These are phyloP conservation scores for Circinella umbellata DNA, from an alignment of 371 early-diverging fungal genomes.

Conservation along the genomic window DNA sequence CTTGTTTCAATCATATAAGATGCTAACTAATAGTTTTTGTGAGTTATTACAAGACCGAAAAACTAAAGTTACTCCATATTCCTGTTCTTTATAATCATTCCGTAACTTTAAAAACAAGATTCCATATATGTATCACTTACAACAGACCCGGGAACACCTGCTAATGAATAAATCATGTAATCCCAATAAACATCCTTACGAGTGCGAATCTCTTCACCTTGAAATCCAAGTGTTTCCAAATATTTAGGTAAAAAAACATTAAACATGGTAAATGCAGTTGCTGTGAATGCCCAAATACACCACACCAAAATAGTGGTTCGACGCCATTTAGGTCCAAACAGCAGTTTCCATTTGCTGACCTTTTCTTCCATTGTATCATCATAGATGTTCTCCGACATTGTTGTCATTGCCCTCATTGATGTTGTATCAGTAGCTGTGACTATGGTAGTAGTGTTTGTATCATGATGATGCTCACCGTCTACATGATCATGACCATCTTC, in stretches of 20 bases:
- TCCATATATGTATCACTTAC: conserved; percentile 33
- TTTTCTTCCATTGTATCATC: not conserved
- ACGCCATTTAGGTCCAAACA: conserved; percentile 58
- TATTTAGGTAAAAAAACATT: conserved; percentile 84
- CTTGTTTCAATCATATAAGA: conserved; percentile 76
- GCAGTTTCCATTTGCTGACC: conserved; percentile 7
- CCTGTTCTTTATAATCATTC: no score
- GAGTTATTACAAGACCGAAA: no score
- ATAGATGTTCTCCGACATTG: not conserved
- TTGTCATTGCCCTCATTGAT: no score
- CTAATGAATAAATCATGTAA: conserved; percentile 75
- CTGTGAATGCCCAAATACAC: conserved; percentile 81
- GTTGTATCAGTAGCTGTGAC: no score
- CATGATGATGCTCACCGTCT: not conserved
- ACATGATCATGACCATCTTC: not conserved
- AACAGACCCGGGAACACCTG: conserved; percentile 85
- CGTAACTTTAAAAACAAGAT: no score
- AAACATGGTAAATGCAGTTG: conserved; percentile 85
- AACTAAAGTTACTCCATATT: no score
- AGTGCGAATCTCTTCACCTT: conserved; percentile 39
- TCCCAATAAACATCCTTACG: conserved; percentile 75
- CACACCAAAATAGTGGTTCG: conserved; percentile 74
- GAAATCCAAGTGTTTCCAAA: conserved; percentile 61
- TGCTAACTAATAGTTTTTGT: conserved; percentile 52
- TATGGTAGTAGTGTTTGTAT: not conserved